Base-by-base conservation (phyloP, 108 stramenopile species). In the Nannochloropsis gaditana region DNA sequence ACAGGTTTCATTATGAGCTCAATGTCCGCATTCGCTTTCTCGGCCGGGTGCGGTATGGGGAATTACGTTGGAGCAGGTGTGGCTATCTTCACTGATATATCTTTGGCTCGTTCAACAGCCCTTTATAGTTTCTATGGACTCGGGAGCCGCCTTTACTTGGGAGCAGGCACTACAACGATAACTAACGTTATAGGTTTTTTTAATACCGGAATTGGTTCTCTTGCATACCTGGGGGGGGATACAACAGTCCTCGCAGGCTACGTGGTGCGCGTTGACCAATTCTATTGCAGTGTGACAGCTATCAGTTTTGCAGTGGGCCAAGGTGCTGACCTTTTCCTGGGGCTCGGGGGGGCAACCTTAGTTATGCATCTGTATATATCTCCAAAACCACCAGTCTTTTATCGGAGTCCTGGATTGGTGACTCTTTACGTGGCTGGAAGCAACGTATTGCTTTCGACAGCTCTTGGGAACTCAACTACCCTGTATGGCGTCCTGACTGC, bases 191-290 rank as follows among this genome's bases (percentile, higher is more conserved):
- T 73, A 4, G 59, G 59, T 2, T n/a, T 73, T n/a, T 73, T 73
- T 73, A 73, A 73, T n/a, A 73, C 59, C 0, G 59, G 59, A 15
- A 73, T 73, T 6, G 59, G 59, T 15, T 73, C n/a, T 6, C 15
- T n/a, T 73, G 59, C n/a, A n/a, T 73, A 73, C n/a, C 19, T n/a
- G n/a, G 59, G 59, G 19, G 59, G 59, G 59, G 59, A 73, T n/a
- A 73, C 6, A n/a, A n/a, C 59, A 4, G n/a, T 73, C 59, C n/a
- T 73, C 19, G 59, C 59, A 1, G 59, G 59, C 19, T 73, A 73
- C 59, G 19, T 73, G 4, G n/a, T n/a, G 59, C 59, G 59, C 59
- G 59, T 73, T n/a, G n/a, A 73, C 59, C 59, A 73, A n/a, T n/a
- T 73, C 3, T 73, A 73, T n/a, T n/a, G 15, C 59, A 73, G 59